Evolutionary conservation across 2,329 filamentous ascomycete species (phyloP).

Genomic region (Geosmithia flava): DNA sequence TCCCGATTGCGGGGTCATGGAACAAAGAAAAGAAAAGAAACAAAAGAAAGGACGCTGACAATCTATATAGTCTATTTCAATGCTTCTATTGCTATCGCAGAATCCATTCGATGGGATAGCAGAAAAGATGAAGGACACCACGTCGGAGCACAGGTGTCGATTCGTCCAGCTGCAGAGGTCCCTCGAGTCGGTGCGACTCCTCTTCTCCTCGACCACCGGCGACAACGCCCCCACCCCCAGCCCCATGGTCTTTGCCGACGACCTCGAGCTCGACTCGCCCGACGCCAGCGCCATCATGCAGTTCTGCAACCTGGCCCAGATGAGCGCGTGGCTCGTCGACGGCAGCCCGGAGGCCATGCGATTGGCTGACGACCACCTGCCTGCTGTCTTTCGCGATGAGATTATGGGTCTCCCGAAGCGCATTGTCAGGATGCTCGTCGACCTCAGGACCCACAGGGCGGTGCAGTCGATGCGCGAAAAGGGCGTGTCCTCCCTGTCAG

Average conservation of each 20-base stretch:
- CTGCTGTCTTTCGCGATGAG: slow-evolving; percentile 29
- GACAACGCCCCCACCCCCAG: not conserved
- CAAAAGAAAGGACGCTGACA: not conserved
- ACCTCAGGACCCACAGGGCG: slow-evolving; percentile 35
- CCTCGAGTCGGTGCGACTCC: slow-evolving; percentile 18
- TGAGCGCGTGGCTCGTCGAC: slow-evolving; percentile 24
- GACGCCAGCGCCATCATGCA: slow-evolving; percentile 25
- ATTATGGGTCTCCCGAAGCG: slow-evolving; percentile 30
- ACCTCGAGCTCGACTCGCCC: slow-evolving; percentile 17
- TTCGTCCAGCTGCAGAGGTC: slow-evolving; percentile 17
- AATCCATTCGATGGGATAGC: slow-evolving; percentile 21
- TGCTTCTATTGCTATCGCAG: slow-evolving; percentile 23
- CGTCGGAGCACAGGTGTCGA: slow-evolving; percentile 18
- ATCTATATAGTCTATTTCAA: slow-evolving; percentile 20
- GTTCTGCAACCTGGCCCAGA: slow-evolving; percentile 35
- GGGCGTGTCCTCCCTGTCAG: slow-evolving; percentile 33
- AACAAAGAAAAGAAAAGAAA: not conserved
- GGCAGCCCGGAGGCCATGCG: slow-evolving; percentile 22
- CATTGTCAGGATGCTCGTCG: slow-evolving; percentile 29
- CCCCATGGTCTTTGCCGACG: slow-evolving; percentile 17
- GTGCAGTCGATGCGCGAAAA: slow-evolving; percentile 40
- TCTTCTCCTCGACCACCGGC: slow-evolving; percentile 14
- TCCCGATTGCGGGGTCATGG: too few relatives aligned
- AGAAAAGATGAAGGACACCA: slow-evolving; percentile 16
- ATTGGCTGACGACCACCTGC: slow-evolving; percentile 31